Evolutionary conservation across 805 yeast genomes (phyloP).

Genomic region (Yarrowia sp.): DNA sequence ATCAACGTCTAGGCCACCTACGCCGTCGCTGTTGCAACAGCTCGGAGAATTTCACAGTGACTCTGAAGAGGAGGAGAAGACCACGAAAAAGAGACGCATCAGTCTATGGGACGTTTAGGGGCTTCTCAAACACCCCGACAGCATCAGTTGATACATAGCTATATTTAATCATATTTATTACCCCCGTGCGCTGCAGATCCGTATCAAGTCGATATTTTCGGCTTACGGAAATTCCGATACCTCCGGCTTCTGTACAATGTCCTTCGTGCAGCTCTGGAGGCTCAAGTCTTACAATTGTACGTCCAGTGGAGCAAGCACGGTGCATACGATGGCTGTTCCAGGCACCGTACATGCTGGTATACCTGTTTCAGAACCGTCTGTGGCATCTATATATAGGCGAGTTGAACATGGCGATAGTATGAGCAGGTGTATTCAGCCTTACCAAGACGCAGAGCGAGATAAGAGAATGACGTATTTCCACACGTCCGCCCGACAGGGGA

Average conservation of each 20-base stretch:
- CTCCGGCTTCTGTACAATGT: not conserved
- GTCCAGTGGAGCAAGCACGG: not conserved
- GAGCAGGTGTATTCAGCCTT: too few relatives aligned
- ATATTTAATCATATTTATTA: too few relatives aligned
- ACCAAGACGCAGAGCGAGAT: too few relatives aligned
- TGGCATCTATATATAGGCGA: too few relatives aligned
- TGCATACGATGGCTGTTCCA: not conserved
- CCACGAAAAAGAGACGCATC: not conserved
- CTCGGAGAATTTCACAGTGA: not conserved
- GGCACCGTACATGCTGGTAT: not conserved
- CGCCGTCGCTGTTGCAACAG: not conserved
- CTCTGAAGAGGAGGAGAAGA: not conserved
- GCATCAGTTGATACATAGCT: too few relatives aligned
- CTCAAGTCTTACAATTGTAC: not conserved
- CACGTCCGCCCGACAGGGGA: too few relatives aligned
- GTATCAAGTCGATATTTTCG: too few relatives aligned
- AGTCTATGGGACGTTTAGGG: conserved; percentile 16
- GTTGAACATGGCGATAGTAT: too few relatives aligned
- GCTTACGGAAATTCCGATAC: too few relatives aligned
- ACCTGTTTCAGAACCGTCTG: not conserved
- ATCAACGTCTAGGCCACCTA: not conserved
- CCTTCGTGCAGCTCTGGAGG: not conserved
- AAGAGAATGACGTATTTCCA: too few relatives aligned
- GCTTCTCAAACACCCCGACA: too few relatives aligned
- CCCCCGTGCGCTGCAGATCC: too few relatives aligned